Evolutionary conservation across 2,329 filamentous ascomycete genomes (phyloP).

Genomic region (Curvularia verruculosa): DNA sequence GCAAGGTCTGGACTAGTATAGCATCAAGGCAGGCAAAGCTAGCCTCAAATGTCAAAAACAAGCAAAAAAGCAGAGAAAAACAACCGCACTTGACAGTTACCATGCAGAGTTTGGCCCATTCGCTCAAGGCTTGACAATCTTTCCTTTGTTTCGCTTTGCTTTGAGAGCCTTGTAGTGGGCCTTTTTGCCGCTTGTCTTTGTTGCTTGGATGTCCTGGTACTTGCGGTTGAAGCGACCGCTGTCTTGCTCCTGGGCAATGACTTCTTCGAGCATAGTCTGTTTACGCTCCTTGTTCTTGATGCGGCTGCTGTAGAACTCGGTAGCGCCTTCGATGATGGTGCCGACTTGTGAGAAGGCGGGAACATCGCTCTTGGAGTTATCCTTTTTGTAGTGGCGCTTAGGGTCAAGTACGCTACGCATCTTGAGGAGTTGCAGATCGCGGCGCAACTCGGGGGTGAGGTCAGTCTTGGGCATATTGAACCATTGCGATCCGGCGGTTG

Average conservation of each 20-base stretch:
- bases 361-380: slow-evolving; percentile 69
- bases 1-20: not conserved
- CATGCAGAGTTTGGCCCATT: not conserved
- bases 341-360: slow-evolving; percentile 90
- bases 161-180: slow-evolving; percentile 83
- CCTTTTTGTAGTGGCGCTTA: slow-evolving; percentile 90
- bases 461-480: slow-evolving; percentile 86
- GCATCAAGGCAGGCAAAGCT: not conserved
- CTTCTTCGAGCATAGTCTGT: slow-evolving; percentile 83
- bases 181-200: slow-evolving; percentile 88
- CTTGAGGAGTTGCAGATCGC: slow-evolving; percentile 85
- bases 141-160: slow-evolving; percentile 57
- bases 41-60: not conserved
- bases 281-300: slow-evolving; percentile 88
- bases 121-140: slow-evolving; percentile 44
- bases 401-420: slow-evolving; percentile 90
- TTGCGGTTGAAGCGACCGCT: slow-evolving; percentile 81
- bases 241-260: slow-evolving; percentile 70
- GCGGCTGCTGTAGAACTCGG: slow-evolving; percentile 82
- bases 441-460: slow-evolving; percentile 82
- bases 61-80: not conserved
- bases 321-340: slow-evolving; percentile 84
- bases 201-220: slow-evolving; percentile 81
- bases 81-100: not conserved
- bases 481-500: slow-evolving; percentile 81